These are phyloP conservation scores for Zizania palustris DNA, from an alignment of 202 grass and related monocot species.

Conservation along the genomic window DNA sequence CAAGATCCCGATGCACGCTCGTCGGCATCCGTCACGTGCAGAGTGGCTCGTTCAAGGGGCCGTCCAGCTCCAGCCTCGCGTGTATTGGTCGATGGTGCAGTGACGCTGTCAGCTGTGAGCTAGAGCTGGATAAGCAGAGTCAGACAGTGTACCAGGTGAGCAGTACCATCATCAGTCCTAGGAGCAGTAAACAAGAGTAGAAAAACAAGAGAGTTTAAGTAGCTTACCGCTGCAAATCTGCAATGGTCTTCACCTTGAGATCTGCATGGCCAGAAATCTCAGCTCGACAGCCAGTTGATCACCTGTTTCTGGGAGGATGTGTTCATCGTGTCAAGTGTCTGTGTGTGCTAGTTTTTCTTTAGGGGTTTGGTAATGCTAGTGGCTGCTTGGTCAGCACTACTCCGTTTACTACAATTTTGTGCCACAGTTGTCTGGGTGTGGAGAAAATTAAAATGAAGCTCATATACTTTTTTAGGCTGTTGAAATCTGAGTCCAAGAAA, in stretches of 20 bases:
- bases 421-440: no score
- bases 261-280: constrained; percentile 33
- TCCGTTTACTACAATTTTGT: no score
- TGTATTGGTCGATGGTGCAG: not conserved
- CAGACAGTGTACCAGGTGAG: no score
- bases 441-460: no score
- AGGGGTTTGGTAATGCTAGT: not conserved
- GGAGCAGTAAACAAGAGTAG: not conserved
- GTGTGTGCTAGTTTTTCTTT: not conserved
- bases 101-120: not conserved
- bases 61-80: not conserved
- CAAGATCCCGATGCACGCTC: constrained; percentile 10
- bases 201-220: not conserved
- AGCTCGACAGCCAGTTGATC: constrained; percentile 32
- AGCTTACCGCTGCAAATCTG: not conserved
- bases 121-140: not conserved
- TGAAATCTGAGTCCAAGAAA: no score
- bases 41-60: not conserved
- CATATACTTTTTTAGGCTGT: no score
- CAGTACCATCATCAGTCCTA: not conserved
- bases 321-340: not conserved
- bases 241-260: not conserved
- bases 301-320: constrained; percentile 26
- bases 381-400: no score
- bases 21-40: constrained; percentile 19